Conservation (phyloP, 352 stramenopile species). For the Pythium coloratum region DNA sequence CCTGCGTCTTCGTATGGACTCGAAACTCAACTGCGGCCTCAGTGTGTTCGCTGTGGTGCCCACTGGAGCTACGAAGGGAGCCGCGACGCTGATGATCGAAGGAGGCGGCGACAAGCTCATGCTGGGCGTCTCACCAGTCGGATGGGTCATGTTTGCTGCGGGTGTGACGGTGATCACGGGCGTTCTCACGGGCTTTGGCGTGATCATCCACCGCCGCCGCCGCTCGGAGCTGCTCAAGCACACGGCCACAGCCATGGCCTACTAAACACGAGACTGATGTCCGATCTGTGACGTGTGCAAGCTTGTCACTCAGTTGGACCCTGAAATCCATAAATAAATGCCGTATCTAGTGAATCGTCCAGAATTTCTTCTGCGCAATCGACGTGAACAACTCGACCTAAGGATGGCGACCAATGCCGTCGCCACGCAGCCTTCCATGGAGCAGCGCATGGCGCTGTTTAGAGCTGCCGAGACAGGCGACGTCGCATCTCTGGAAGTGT, state of each 20-base stretch:
- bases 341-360: too few relatives aligned
- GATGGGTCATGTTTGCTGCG: conserved; percentile 33
- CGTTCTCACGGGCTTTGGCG: conserved; percentile 32
- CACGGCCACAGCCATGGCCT: not conserved
- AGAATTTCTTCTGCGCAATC: too few relatives aligned
- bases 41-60: conserved; percentile 75
- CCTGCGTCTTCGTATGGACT: conserved; percentile 58
- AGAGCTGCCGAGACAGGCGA: too few relatives aligned
- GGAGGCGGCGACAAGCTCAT: conserved; percentile 46
- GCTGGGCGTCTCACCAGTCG: conserved; percentile 31
- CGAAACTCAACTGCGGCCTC: conserved; percentile 77
- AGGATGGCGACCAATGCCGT: too few relatives aligned
- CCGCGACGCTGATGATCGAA: conserved; percentile 47
- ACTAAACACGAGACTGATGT: too few relatives aligned
- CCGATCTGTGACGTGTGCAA: too few relatives aligned
- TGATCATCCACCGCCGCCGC: conserved; percentile 29
- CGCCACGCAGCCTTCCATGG: too few relatives aligned
- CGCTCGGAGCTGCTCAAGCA: conserved; percentile 18
- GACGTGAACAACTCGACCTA: too few relatives aligned
- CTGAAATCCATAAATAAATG: too few relatives aligned
- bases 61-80: conserved; percentile 47
- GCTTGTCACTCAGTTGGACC: too few relatives aligned
- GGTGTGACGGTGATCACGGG: conserved; percentile 26
- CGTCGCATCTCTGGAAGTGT: too few relatives aligned
- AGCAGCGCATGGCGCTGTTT: too few relatives aligned